These are phyloP conservation scores for Boletus insuetus DNA, from an alignment of 768 basidiomycete species.

Conservation along the genomic window DNA sequence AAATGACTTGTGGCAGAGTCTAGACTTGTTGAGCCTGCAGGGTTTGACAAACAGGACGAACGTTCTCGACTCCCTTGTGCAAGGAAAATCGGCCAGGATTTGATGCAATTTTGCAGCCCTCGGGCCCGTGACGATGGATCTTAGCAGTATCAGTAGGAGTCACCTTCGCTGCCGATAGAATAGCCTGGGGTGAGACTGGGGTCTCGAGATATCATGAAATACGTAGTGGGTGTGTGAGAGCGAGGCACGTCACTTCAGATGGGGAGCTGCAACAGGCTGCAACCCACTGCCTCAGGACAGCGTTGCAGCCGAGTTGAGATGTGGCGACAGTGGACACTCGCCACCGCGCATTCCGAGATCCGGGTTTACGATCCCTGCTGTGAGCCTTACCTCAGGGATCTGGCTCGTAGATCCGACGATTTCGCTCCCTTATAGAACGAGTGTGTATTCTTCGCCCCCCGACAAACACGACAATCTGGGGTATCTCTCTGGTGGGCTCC, in stretches of 20 bases:
- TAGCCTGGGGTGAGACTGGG: neutral
- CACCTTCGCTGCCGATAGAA: constrained; percentile 8
- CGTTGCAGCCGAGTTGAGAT: constrained; percentile 13
- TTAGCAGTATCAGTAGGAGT: constrained; percentile 1
- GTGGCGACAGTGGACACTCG: constrained; percentile 8
- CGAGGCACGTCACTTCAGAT: constrained; percentile 9
- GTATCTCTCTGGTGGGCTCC: constrained; percentile 14
- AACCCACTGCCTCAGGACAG: constrained; percentile 8
- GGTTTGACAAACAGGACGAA: neutral
- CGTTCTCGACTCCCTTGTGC: neutral
- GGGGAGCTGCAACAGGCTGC: neutral
- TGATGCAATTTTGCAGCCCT: neutral
- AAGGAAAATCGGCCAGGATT: neutral
- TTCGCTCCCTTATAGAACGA: neutral
- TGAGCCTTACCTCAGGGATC: constrained; percentile 12
- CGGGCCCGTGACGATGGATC: constrained; percentile 19
- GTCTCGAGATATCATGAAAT: constrained; percentile 1
- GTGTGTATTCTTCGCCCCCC: neutral
- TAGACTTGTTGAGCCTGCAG: constrained; percentile 2
- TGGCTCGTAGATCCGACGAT: constrained; percentile 19
- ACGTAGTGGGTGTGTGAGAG: constrained; percentile 11
- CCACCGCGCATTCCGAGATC: constrained; percentile 19
- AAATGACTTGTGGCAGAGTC: constrained; percentile 25
- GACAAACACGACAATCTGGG: constrained; percentile 18
- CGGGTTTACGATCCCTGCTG: constrained; percentile 8